Evolutionary conservation across 164 flowering plant species (phyloP).

Genomic region (Saururus chinensis): DNA sequence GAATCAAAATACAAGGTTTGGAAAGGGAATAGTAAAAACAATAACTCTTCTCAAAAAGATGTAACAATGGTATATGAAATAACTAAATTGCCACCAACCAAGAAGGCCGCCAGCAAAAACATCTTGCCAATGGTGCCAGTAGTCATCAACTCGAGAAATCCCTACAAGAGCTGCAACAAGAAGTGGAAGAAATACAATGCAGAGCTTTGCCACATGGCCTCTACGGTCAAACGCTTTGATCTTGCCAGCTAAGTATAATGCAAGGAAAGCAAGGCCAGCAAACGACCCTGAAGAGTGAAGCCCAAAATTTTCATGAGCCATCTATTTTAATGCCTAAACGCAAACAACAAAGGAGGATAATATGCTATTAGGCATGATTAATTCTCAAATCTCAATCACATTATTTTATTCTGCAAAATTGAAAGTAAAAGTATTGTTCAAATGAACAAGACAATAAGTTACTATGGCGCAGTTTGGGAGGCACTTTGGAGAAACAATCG

Average conservation of each 20-base stretch:
- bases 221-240: conserved; percentile 57
- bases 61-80: background rate
- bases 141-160: conserved; percentile 76
- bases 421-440: too few relatives aligned
- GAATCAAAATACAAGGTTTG: background rate
- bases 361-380: too few relatives aligned
- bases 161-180: conserved; percentile 66
- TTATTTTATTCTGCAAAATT: too few relatives aligned
- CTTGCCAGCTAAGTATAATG: conserved; percentile 73
- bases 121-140: conserved; percentile 97
- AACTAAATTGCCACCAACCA: conserved; percentile 30
- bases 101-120: conserved; percentile 74
- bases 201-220: conserved; percentile 77
- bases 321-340: background rate
- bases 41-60: background rate
- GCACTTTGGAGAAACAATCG: too few relatives aligned
- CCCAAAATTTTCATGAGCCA: background rate
- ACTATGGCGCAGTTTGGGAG: too few relatives aligned
- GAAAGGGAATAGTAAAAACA: background rate
- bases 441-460: too few relatives aligned
- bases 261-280: conserved; percentile 78
- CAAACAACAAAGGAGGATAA: background rate
- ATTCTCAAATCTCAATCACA: too few relatives aligned
- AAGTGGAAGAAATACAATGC: conserved; percentile 62
- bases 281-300: conserved; percentile 55